Evolutionary conservation across 129 eudicot genomes (phyloP).

Genomic region (Flaveria ramosissima): DNA sequence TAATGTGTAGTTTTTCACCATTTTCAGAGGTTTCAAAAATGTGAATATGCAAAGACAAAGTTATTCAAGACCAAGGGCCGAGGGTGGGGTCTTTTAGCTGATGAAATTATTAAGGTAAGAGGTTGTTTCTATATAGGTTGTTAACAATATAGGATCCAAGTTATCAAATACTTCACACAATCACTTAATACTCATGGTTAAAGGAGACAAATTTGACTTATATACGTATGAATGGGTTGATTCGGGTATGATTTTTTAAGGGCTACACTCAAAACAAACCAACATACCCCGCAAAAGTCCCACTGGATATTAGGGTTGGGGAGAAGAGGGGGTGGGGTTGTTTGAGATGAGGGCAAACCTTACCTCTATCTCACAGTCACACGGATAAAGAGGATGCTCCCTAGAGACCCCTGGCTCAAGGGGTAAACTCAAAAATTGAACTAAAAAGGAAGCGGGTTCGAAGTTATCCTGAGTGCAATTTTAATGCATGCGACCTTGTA

Average conservation of each 20-base stretch:
- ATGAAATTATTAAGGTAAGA: conserved; percentile 67
- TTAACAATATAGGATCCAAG: conserved; percentile 21
- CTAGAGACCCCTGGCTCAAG: background rate
- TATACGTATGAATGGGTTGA: background rate
- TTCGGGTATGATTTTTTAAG: background rate
- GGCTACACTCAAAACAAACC: too few species aligned
- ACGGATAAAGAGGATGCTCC: too few species aligned
- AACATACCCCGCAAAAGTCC: too few species aligned
- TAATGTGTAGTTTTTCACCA: conserved; percentile 11
- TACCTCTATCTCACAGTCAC: too few species aligned
- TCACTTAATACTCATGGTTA: conserved; percentile 11
- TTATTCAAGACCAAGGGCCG: conserved; percentile 86
- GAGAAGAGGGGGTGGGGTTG: too few species aligned
- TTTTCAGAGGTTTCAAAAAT: conserved; percentile 82
- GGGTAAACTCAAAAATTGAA: background rate
- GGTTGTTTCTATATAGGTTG: background rate
- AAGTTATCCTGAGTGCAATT: background rate
- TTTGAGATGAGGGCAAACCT: too few species aligned
- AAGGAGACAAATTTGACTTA: background rate
- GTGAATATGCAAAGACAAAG: conserved; percentile 77
- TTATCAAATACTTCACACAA: conserved; percentile 8
- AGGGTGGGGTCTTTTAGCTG: conserved; percentile 97
- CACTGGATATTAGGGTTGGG: too few species aligned
- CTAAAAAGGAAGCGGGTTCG: background rate
- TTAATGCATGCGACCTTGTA: conserved; percentile 8